A percentile compares a stretch with the other conserved stretches of the same genome.
These are phyloP conservation scores for Hericium coralloides DNA, from an alignment of 768 basidiomycete genomes.

Conservation along the genomic window DNA sequence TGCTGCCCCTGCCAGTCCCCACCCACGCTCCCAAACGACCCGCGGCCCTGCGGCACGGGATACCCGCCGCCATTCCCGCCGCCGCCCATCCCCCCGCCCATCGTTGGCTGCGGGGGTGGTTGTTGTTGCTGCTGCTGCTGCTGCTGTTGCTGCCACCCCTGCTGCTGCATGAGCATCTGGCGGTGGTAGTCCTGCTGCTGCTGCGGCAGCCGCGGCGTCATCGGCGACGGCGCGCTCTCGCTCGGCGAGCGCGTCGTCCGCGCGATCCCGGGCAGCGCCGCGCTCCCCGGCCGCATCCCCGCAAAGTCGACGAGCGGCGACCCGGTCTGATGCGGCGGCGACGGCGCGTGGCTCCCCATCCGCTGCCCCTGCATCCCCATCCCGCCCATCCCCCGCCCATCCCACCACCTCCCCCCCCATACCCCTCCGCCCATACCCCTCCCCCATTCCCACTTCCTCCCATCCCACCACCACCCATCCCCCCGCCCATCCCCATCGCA, in stretches of 20 bases:
- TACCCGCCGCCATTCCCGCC: neutral
- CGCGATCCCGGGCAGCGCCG: neutral
- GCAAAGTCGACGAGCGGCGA: neutral
- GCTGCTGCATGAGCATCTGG: neutral
- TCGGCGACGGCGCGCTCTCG: neutral
- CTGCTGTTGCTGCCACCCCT: neutral
- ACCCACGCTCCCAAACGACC: neutral
- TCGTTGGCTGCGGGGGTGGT: neutral
- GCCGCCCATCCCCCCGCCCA: neutral
- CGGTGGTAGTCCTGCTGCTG: neutral
- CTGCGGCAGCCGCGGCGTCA: neutral
- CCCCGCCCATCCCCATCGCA: neutral
- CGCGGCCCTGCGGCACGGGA: neutral
- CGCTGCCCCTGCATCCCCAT: neutral
- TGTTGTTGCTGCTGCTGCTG: neutral
- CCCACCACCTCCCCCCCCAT: neutral
- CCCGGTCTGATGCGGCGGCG: neutral
- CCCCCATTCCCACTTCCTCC: too few species aligned
- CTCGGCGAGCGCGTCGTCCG: neutral
- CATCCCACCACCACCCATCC: neutral
- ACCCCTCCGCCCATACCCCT: neutral
- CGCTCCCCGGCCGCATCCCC: neutral
- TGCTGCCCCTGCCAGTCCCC: neutral
- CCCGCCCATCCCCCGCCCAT: too few species aligned
- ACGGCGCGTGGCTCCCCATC: neutral